These are phyloP conservation scores for Sporisorium scitamineum DNA, from an alignment of 1,284 basidiomycete species.

Conservation along the genomic window DNA sequence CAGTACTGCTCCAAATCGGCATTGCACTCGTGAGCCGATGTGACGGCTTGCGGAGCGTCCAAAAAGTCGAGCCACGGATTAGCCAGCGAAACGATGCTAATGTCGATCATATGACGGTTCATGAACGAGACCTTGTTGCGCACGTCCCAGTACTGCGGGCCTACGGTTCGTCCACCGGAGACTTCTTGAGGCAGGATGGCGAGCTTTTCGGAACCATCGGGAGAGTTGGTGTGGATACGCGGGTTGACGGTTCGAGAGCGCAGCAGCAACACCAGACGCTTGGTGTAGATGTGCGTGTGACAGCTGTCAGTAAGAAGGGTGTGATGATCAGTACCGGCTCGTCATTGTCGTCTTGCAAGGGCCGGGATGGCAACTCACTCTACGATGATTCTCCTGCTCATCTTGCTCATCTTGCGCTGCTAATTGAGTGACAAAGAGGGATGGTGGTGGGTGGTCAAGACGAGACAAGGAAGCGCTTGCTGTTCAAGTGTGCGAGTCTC, in stretches of 20 bases:
- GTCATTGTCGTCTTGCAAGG: neutral
- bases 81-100: slow-evolving; percentile 73
- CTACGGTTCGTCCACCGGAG: slow-evolving; percentile 78
- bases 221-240: slow-evolving; percentile 25
- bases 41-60: slow-evolving; percentile 76
- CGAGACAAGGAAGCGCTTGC: neutral
- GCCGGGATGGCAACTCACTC: slow-evolving; percentile 8
- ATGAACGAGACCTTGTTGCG: slow-evolving; percentile 81
- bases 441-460: neutral
- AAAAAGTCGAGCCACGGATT: slow-evolving; percentile 91
- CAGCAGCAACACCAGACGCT: slow-evolving; percentile 70
- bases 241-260: slow-evolving; percentile 26
- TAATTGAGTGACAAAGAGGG: neutral
- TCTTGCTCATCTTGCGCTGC: neutral
- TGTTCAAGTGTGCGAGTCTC: slow-evolving; percentile 3
- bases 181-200: slow-evolving; percentile 76
- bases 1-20: slow-evolving; percentile 82
- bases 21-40: slow-evolving; percentile 78
- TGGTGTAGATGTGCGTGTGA: slow-evolving; percentile 84
- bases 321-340: neutral
- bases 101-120: slow-evolving; percentile 79
- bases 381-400: slow-evolving; percentile 28
- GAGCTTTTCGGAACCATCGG: slow-evolving; percentile 72
- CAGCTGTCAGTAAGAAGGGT: slow-evolving; percentile 65
- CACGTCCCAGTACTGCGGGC: slow-evolving; percentile 82